Percentiles rank a stretch among this genome's conserved stretches.
Conservation (phyloP, 2,329 filamentous ascomycete genomes). For the Bipolaris sorokiniana region DNA sequence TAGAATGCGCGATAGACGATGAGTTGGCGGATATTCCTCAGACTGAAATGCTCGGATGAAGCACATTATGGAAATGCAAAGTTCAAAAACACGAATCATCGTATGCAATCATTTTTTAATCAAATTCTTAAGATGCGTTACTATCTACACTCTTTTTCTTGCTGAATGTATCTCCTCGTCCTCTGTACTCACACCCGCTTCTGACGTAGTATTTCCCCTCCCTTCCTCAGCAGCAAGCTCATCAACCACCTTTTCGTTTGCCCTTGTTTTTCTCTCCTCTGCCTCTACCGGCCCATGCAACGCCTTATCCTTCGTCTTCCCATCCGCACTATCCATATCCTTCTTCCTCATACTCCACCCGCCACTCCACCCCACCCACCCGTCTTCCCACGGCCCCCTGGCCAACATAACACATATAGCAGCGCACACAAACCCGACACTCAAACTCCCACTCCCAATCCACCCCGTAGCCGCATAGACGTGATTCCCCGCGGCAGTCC, state of each 20-base stretch:
- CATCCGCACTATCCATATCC: slow-evolving; percentile 49
- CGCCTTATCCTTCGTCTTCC: slow-evolving; percentile 39
- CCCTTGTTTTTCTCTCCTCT: slow-evolving; percentile 31
- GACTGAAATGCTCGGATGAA: background rate
- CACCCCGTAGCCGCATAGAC: slow-evolving; percentile 64
- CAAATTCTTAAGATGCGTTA: background rate
- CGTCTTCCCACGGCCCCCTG: slow-evolving; percentile 62
- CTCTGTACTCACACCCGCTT: background rate
- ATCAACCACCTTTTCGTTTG: slow-evolving; percentile 27
- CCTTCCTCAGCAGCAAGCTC: slow-evolving; percentile 42
- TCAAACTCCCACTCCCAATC: slow-evolving; percentile 62
- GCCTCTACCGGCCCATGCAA: slow-evolving; percentile 15
- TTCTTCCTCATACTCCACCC: slow-evolving; percentile 60
- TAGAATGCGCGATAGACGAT: slow-evolving; percentile 1
- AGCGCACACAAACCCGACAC: slow-evolving; percentile 60
- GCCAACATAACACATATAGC: slow-evolving; percentile 56
- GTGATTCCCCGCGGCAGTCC: slow-evolving; percentile 61
- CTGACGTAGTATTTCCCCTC: slow-evolving; percentile 26
- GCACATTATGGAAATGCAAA: slow-evolving; percentile 1
- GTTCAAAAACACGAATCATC: background rate
- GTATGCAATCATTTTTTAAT: background rate
- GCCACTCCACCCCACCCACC: slow-evolving; percentile 67
- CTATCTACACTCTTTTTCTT: background rate
- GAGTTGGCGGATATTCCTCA: background rate
- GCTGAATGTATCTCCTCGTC: background rate